A percentile compares a stretch with the other conserved stretches of the same genome.
Evolutionary conservation across 75 land plant genomes (phyloP).

Genomic region (Pseudotsuga menziesii): DNA sequence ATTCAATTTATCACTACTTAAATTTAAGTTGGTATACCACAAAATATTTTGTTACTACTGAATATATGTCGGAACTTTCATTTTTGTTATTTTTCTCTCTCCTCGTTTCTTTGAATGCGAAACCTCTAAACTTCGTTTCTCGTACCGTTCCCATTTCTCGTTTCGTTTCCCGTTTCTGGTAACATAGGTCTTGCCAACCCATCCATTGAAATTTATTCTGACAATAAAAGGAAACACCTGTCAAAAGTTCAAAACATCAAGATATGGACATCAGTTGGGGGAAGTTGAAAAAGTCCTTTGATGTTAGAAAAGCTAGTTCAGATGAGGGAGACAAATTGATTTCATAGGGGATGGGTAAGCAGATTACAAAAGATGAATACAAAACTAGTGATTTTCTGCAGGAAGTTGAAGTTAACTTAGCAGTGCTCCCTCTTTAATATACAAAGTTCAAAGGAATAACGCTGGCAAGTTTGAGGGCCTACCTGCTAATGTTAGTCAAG

Average conservation of each 20-base stretch:
- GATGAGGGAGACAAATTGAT: neutral
- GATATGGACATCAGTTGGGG: constrained; percentile 4
- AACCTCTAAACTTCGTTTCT: too few relatives aligned
- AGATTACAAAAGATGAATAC: neutral
- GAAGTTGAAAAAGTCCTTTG: constrained; percentile 17
- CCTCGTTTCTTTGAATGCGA: too few relatives aligned
- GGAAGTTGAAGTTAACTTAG: constrained; percentile 2
- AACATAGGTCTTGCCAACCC: neutral
- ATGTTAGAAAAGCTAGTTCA: constrained; percentile 8
- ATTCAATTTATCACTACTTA: too few relatives aligned
- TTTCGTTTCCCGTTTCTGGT: too few relatives aligned
- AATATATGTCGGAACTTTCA: too few relatives aligned
- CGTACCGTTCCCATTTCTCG: too few relatives aligned
- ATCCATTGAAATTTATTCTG: neutral
- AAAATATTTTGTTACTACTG: too few relatives aligned
- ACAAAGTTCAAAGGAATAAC: neutral
- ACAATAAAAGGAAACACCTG: neutral
- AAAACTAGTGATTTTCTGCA: neutral
- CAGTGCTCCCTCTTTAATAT: neutral
- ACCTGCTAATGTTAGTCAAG: constrained; percentile 6
- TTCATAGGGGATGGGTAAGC: neutral
- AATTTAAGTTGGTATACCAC: too few relatives aligned
- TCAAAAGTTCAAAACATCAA: neutral
- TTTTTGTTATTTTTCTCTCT: too few relatives aligned
- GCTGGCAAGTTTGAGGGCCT: neutral